Conservation (phyloP, 805 yeast genomes). For the Candida khao-thaluensis region DNA sequence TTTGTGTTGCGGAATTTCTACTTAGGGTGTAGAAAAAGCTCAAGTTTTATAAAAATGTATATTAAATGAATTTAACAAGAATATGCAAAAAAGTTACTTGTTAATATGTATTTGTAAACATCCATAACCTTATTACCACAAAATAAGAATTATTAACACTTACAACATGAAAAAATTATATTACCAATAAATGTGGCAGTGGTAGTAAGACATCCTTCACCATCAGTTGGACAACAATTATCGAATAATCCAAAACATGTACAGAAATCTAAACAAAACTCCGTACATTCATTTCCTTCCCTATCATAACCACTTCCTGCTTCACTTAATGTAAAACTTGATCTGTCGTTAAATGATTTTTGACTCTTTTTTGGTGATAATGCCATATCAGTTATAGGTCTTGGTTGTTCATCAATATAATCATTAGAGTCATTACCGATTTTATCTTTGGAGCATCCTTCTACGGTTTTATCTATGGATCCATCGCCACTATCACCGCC, state of each 20-base stretch:
- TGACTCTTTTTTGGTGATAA: slow-evolving; percentile 3
- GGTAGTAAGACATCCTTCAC: slow-evolving; percentile 40
- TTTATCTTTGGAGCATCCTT: neutral
- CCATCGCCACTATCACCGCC: neutral
- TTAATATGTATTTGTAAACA: too few relatives aligned
- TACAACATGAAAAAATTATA: slow-evolving; percentile 32
- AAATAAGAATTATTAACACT: too few relatives aligned
- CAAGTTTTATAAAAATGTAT: neutral
- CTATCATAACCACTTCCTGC: slow-evolving; percentile 37
- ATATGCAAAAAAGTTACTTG: too few relatives aligned
- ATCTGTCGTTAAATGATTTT: slow-evolving; percentile 13
- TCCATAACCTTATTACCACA: too few relatives aligned
- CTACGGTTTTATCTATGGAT: neutral
- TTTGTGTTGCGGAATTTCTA: too few relatives aligned
- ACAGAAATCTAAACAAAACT: slow-evolving; percentile 37
- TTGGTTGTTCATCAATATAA: slow-evolving; percentile 17
- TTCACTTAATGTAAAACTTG: slow-evolving; percentile 25
- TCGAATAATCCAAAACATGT: slow-evolving; percentile 42
- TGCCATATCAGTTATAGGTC: slow-evolving; percentile 16
- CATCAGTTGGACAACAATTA: slow-evolving; percentile 40
- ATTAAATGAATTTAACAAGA: too few relatives aligned
- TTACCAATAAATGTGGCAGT: slow-evolving; percentile 38
- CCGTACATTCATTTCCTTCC: slow-evolving; percentile 40
- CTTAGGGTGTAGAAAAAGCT: too few relatives aligned
- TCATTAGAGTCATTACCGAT: neutral